Base-by-base conservation (phyloP, 805 yeast genomes). In the Saccharomyces paradoxus region DNA sequence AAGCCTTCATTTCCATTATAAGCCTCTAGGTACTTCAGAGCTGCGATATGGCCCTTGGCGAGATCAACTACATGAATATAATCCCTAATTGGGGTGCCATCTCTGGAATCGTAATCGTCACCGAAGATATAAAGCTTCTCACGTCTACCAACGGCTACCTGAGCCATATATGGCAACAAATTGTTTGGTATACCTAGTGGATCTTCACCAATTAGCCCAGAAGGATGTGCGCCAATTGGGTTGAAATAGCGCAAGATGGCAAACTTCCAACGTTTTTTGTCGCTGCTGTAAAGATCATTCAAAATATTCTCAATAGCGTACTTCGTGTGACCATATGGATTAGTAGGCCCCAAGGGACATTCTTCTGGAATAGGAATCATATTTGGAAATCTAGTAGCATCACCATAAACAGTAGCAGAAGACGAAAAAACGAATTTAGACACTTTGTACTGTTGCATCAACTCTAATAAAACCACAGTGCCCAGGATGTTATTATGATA, bases 211-310 rank as follows among this genome's bases (percentile, higher is more conserved):
- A 87, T 76, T 37, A 81, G 70, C 12, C 94, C 94, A 1, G 89
- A 81, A 2, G 91, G 87, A 66, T 87, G 95, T 17, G 94, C 92
- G 41, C 95, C 95, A 60, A 86, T 85, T 37, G 95, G 94, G 65
- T 87, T 87, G 74, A 86, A 87, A 71, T 87, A 88, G 55, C 94
- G 78, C 63, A 88, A 73, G 50, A 86, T 76, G 4, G 90, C 92
- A 44, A 76, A 69, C 46, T 73, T 72, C 82, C 82, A 80, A 2
- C 47, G 27, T 8, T 58, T 55, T 24, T 55, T 56, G 28, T 78
- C 77, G 48, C 82, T 75, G 4, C 69, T 61, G 60, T 80, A 73
- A 27, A 81, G 69, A 65, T 84, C 90, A 32, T 77, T 71, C 56
- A 83, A 70, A 53, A 85, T 78, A 53, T 78, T 74, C 70, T 87